These are phyloP conservation scores for Erythrobasidium hasegawianum DNA, from an alignment of 1,284 basidiomycete genomes.

Conservation along the genomic window DNA sequence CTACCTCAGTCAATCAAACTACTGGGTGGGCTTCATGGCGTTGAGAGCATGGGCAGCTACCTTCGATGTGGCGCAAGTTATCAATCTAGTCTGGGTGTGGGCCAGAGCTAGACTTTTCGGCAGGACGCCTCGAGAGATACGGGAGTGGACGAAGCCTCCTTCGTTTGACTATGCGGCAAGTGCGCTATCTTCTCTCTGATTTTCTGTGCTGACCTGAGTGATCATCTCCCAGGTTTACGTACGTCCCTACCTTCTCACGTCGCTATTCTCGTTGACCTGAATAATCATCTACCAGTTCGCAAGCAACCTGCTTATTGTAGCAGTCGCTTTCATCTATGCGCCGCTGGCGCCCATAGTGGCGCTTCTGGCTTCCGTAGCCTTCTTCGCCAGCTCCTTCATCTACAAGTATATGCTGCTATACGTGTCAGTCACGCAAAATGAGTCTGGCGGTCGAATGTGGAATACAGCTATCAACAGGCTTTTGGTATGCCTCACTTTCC, in stretches of 20 bases:
- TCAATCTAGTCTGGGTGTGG: slow-evolving; percentile 82
- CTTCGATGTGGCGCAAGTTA: slow-evolving; percentile 91
- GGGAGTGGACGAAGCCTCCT: slow-evolving; percentile 88
- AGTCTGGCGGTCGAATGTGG: slow-evolving; percentile 87
- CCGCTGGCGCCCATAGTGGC: slow-evolving; percentile 81
- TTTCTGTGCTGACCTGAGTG: no score
- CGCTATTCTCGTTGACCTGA: neutral
- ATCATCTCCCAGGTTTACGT: no score
- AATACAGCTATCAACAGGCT: slow-evolving; percentile 85
- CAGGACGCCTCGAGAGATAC: slow-evolving; percentile 91
- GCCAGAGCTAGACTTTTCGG: slow-evolving; percentile 82
- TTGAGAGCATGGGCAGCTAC: slow-evolving; percentile 87
- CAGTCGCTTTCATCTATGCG: slow-evolving; percentile 83
- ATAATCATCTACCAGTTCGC: slow-evolving; percentile 49
- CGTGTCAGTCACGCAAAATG: slow-evolving; percentile 78
- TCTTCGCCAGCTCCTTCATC: slow-evolving; percentile 60
- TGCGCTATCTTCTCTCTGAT: no score
- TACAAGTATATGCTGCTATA: slow-evolving; percentile 90
- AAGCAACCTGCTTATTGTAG: slow-evolving; percentile 71
- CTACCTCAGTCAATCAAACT: slow-evolving; percentile 70
- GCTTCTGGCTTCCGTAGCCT: slow-evolving; percentile 63
- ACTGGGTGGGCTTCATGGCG: slow-evolving; percentile 95
- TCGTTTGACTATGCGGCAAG: slow-evolving; percentile 86
- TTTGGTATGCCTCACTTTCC: slow-evolving; percentile 66
- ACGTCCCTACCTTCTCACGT: slow-evolving; percentile 54